Conservation (phyloP, 1,139 yeast species). For the Lodderomyces pseudojiufengensis region DNA sequence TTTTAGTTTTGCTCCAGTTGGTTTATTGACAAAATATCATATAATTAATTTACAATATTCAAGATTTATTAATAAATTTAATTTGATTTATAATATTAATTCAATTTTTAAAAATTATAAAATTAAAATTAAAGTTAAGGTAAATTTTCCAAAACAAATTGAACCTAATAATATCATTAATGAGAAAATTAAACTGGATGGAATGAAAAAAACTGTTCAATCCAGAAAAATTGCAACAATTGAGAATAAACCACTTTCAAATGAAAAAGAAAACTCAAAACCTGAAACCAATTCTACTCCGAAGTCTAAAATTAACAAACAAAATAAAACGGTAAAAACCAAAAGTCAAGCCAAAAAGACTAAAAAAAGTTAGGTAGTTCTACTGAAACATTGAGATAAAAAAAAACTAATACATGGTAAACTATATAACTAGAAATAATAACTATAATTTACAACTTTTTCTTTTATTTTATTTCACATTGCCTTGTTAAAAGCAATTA, state of each 20-base stretch:
- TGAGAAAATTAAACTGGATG: too few species aligned
- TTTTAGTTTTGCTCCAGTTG: constrained; percentile 9
- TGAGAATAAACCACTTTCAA: too few species aligned
- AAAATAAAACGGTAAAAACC: too few species aligned
- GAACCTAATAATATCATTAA: too few species aligned
- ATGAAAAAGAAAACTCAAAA: too few species aligned
- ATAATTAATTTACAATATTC: constrained; percentile 12
- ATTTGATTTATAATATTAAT: too few species aligned
- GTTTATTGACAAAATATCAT: constrained; percentile 8
- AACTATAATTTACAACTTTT: background rate
- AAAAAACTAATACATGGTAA: background rate
- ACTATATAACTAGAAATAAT: background rate
- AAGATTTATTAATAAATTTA: background rate
- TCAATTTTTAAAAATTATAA: constrained; percentile 1
- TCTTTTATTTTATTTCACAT: background rate
- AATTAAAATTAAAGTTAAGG: background rate
- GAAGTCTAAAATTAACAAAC: too few species aligned
- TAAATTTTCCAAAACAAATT: background rate
- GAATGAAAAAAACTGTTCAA: too few species aligned
- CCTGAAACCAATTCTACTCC: too few species aligned
- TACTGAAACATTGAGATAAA: background rate
- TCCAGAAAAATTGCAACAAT: too few species aligned
- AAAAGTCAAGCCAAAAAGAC: too few species aligned
- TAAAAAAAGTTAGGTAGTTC: too few species aligned
- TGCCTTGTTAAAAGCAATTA: constrained; percentile 8